Evolutionary conservation across 805 yeast genomes (phyloP).

Genomic region (Candida andamanensis): DNA sequence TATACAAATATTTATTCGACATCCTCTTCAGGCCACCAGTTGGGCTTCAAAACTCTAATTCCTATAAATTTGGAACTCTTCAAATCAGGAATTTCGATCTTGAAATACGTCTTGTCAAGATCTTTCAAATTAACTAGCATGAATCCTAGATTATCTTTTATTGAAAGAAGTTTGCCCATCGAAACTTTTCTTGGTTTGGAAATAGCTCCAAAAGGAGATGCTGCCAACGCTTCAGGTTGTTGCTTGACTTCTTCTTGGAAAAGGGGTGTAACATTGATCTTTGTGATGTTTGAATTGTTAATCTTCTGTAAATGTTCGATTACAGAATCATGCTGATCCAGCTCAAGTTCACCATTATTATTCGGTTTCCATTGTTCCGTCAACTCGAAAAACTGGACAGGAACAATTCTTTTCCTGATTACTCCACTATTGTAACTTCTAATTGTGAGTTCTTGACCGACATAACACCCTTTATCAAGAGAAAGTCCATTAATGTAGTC

Average conservation of each 20-base stretch:
- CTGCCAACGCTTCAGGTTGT: conserved; percentile 2
- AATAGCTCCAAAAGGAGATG: conserved; percentile 39
- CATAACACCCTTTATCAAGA: conserved; percentile 89
- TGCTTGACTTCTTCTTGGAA: conserved; percentile 13
- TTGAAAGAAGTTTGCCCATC: conserved; percentile 57
- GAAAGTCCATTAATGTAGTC: conserved; percentile 81
- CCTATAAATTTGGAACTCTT: conserved; percentile 27
- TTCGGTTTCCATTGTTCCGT: conserved; percentile 7
- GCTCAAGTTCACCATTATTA: conserved; percentile 11
- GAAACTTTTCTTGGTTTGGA: conserved; percentile 35
- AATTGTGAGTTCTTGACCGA: conserved; percentile 93
- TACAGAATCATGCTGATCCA: conserved; percentile 15
- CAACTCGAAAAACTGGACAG: conserved; percentile 39
- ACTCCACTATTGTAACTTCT: conserved; percentile 80
- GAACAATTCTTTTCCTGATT: conserved; percentile 77
- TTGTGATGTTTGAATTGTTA: conserved; percentile 10
- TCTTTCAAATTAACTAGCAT: conserved; percentile 48
- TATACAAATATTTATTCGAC: no score
- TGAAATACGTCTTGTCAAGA: conserved; percentile 39
- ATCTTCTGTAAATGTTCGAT: conserved; percentile 13
- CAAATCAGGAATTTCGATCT: conserved; percentile 22
- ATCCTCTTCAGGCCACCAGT: conserved; percentile 62
- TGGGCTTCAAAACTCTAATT: conserved; percentile 54
- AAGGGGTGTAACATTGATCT: conserved; percentile 17
- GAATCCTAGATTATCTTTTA: conserved; percentile 59